A percentile compares a stretch with the other conserved stretches of the same genome.
Conservation (phyloP, 371 early-diverging fungal genomes). For the Mucor circinelloides region DNA sequence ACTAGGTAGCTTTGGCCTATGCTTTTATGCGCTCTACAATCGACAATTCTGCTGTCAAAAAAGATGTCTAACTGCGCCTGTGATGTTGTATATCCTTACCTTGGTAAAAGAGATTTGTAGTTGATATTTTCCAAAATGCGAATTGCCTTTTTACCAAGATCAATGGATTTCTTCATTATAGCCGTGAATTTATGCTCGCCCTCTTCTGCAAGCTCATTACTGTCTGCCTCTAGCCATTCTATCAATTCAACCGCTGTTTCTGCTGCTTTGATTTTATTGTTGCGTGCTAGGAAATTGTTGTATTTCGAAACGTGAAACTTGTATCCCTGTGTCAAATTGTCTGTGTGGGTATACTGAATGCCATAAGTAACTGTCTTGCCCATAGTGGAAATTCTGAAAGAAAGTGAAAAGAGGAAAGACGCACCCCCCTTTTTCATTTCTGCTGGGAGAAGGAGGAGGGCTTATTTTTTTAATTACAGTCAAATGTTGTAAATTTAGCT, state of each 20-base stretch:
- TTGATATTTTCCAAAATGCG: not conserved
- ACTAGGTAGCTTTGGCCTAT: slow-evolving; percentile 24
- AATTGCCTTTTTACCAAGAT: slow-evolving; percentile 16
- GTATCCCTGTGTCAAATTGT: slow-evolving; percentile 23
- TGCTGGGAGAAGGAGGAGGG: no score
- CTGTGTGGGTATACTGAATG: slow-evolving; percentile 27
- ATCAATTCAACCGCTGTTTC: slow-evolving; percentile 19
- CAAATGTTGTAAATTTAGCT: not conserved
- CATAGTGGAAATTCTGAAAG: slow-evolving; percentile 13
- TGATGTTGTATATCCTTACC: not conserved
- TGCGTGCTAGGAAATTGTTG: not conserved
- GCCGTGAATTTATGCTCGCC: slow-evolving; percentile 2
- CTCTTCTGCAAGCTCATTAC: slow-evolving; percentile 18
- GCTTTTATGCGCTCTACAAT: slow-evolving; percentile 12
- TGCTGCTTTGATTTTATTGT: slow-evolving; percentile 19
- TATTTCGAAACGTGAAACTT: slow-evolving; percentile 11
- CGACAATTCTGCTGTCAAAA: not conserved
- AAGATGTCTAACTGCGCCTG: not conserved
- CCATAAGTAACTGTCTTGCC: slow-evolving; percentile 40
- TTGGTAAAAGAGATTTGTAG: not conserved
- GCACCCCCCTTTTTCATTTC: not conserved
- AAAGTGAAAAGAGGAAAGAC: not conserved
- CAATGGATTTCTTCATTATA: slow-evolving; percentile 4
- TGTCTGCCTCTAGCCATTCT: slow-evolving; percentile 24
- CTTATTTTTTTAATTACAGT: not conserved